Conservation (phyloP, 2,329 filamentous ascomycete species). For the Fusarium foetens region DNA sequence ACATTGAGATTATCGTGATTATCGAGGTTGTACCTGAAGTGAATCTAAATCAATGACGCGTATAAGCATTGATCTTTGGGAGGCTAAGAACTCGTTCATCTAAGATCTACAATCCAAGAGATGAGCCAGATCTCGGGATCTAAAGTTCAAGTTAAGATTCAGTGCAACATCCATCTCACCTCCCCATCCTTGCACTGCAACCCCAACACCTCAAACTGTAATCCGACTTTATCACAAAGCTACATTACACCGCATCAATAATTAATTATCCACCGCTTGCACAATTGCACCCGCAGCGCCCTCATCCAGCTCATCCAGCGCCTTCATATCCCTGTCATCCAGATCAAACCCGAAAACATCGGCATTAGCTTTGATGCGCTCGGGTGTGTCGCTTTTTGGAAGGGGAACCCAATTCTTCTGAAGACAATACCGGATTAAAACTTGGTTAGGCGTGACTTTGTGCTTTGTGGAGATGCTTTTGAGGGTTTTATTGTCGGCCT, state of each 20-base stretch:
- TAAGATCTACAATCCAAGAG: background rate
- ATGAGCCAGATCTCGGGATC: background rate
- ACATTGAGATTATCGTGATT: background rate
- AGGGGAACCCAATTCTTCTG: constrained; percentile 75
- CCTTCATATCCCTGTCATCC: constrained; percentile 63
- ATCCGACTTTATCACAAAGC: background rate
- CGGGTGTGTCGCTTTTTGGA: constrained; percentile 71
- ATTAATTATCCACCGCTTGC: constrained; percentile 30
- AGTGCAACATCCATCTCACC: background rate
- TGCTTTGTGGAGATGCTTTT: constrained; percentile 67
- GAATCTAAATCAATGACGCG: background rate
- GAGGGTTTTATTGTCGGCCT: constrained; percentile 64
- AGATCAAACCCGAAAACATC: constrained; percentile 70
- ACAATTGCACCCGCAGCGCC: constrained; percentile 41
- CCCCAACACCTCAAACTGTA: background rate
- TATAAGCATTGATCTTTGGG: fast-evolving
- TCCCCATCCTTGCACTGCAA: background rate
- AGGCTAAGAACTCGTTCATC: background rate
- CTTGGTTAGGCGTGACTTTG: constrained; percentile 66
- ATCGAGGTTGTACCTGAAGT: background rate
- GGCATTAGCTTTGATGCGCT: constrained; percentile 68
- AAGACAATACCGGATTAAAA: constrained; percentile 73
- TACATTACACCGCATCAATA: background rate
- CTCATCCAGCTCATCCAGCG: constrained; percentile 41
- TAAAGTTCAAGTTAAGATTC: background rate